A percentile compares a stretch with the other conserved stretches of the same genome.
Evolutionary conservation across 139 green algal species (phyloP).

Genomic region (Micractinium sp.): DNA sequence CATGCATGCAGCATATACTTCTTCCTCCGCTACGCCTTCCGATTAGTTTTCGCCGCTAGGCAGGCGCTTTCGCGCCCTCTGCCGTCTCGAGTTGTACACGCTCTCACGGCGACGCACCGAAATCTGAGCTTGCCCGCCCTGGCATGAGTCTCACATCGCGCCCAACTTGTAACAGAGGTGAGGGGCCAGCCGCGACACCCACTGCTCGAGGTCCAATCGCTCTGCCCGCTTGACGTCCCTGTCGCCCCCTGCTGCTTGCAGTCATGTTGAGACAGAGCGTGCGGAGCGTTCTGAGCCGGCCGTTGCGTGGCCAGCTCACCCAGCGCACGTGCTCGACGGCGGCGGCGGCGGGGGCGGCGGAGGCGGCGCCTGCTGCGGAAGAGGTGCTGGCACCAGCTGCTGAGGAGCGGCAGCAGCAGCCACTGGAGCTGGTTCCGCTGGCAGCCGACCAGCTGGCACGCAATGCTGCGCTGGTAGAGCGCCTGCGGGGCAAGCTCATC

Average conservation of each 20-base stretch:
- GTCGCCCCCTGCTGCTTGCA: neutral
- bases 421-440: neutral
- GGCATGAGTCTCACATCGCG: neutral
- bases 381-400: neutral
- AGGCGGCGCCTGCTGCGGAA: neutral
- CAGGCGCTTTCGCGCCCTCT: too few relatives aligned
- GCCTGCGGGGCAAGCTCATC: conserved; percentile 62
- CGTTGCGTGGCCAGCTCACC: neutral
- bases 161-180: neutral
- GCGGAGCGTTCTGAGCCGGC: neutral
- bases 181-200: neutral
- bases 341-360: neutral
- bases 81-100: too few relatives aligned
- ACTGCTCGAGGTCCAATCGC: neutral
- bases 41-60: too few relatives aligned
- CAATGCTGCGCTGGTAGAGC: conserved; percentile 52
- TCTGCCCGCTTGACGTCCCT: neutral
- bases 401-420: neutral
- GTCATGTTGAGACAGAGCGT: neutral
- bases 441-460: neutral
- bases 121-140: neutral
- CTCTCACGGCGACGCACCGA: too few relatives aligned
- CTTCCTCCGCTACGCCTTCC: neutral
- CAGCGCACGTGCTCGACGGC: neutral
- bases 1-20: neutral